Base-by-base conservation (phyloP, 2,329 filamentous ascomycete species). In the Cryoendolithus antarcticus region DNA sequence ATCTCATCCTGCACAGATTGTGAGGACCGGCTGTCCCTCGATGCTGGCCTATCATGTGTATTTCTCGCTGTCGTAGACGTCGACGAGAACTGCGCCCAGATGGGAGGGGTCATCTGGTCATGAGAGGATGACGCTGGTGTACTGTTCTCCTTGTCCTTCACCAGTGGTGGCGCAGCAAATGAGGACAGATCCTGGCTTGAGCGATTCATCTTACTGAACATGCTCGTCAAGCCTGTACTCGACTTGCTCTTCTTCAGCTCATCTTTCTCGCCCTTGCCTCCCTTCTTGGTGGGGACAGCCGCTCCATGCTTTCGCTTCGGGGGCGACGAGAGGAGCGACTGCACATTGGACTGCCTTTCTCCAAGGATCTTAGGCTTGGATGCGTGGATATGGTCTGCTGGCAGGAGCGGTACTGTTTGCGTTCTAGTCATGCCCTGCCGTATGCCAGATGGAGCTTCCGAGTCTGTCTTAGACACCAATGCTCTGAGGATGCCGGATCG, bases 121-220 rank as follows among this genome's bases (percentile, higher is more conserved):
- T 60, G 53, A 9, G 64, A 56, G 3, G 65, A 67, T 42, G 66
- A 62, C 1, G 69, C 65, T 3, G 83, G 84, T 27, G 74, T 79
- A 39, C 71, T 72, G 57, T 94, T 94, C 61, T 94, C 86, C 62
- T 93, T 93, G 58, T 89, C 80, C 52, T 74, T 80, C 21, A 63
- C 59, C 30, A 65, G 67, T 24, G 15, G 66, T 60, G 38, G 70
- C 66, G 5, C 75, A 9, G 39, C 34, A 29, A 33, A 41, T 2
- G 38, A 72, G 9, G 75, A 72, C 28, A 62, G 63, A 39, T 71
- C 65, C 53, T 79, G 84, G 38, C 78, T 70, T 7, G 84, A 86
- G 57, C 55, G 52, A 35, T 81, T 86, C 43, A 78, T 76, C 41
- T 81, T 79, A 41, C 77, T 77, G 37, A 94, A 72, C 39, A 95